These are phyloP conservation scores for Onygena corvina DNA, from an alignment of 2,329 filamentous ascomycete species.

Conservation along the genomic window DNA sequence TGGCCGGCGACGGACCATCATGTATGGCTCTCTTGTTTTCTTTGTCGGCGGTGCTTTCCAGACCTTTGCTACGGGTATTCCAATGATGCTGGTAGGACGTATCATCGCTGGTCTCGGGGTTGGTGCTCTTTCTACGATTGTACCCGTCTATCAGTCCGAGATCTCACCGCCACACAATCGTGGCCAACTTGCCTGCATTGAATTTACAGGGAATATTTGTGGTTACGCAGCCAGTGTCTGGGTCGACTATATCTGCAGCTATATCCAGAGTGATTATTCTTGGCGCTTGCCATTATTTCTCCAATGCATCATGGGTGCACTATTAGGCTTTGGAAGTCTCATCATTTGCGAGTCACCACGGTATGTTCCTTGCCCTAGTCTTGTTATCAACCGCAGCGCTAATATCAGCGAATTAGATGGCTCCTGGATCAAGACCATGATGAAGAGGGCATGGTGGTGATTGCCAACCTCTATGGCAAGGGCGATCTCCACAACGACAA, in stretches of 20 bases:
- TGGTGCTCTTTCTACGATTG: constrained; percentile 79
- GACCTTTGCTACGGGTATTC: constrained; percentile 66
- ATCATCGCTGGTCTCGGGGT: constrained; percentile 77
- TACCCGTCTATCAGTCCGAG: constrained; percentile 87
- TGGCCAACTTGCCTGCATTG: constrained; percentile 90
- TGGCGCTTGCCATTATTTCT: constrained; percentile 84
- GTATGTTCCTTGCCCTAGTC: constrained; percentile 36
- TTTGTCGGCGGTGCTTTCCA: constrained; percentile 73
- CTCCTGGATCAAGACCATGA: constrained; percentile 94
- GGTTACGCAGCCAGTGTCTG: constrained; percentile 94
- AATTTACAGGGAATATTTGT: constrained; percentile 93
- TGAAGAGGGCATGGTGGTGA: constrained; percentile 95
- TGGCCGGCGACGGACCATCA: constrained; percentile 75
- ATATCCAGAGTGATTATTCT: constrained; percentile 68
- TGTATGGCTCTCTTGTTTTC: constrained; percentile 89
- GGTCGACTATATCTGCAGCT: constrained; percentile 97
- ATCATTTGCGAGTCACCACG: constrained; percentile 93
- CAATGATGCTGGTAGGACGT: constrained; percentile 76
- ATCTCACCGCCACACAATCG: constrained; percentile 94
- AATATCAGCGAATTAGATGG: constrained; percentile 51
- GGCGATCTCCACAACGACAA: constrained; percentile 90
- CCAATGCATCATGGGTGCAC: constrained; percentile 86
- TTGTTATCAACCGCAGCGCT: constrained; percentile 15
- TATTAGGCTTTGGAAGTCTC: constrained; percentile 75
- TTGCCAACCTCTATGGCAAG: constrained; percentile 91